These are phyloP conservation scores for Leccinum pachyderme DNA, from an alignment of 1,284 basidiomycete genomes.

Conservation along the genomic window DNA sequence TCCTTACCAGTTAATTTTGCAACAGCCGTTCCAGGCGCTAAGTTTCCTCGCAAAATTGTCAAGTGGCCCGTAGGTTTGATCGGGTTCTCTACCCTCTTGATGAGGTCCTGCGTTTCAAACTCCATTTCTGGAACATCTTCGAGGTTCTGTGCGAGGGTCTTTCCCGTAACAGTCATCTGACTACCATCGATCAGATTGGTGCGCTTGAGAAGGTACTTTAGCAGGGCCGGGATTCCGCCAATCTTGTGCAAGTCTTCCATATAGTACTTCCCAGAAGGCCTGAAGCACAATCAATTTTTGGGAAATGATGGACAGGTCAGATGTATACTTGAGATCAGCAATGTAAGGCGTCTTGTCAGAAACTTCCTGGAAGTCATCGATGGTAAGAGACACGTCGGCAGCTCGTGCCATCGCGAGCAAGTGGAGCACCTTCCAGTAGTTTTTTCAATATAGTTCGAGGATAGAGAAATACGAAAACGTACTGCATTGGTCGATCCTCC, in stretches of 20 bases:
- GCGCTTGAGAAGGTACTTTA: constrained; percentile 87
- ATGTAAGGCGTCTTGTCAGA: constrained; percentile 92
- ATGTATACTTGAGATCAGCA: constrained; percentile 79
- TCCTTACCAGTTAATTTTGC: constrained; percentile 98
- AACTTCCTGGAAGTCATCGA: constrained; percentile 92
- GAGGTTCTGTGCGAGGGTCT: constrained; percentile 90
- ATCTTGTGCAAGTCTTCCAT: constrained; percentile 96
- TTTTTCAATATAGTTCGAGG: not conserved
- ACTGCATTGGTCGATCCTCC: constrained; percentile 94
- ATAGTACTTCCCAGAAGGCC: constrained; percentile 90
- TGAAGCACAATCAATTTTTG: constrained; percentile 26
- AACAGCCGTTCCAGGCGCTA: constrained; percentile 89
- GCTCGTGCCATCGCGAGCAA: constrained; percentile 92
- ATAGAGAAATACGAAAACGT: constrained; percentile 21
- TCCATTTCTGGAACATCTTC: constrained; percentile 75
- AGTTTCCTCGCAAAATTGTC: constrained; percentile 86
- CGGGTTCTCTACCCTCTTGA: constrained; percentile 76
- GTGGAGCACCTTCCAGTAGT: constrained; percentile 70
- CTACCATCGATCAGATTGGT: constrained; percentile 87
- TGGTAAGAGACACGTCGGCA: constrained; percentile 81
- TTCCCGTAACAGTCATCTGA: constrained; percentile 92
- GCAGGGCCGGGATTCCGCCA: constrained; percentile 81
- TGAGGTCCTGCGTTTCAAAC: constrained; percentile 81
- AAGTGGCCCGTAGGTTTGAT: constrained; percentile 94
- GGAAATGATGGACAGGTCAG: not conserved